These are phyloP conservation scores for Thielaviopsis cerberus DNA, from an alignment of 2,329 filamentous ascomycete genomes.

Conservation along the genomic window DNA sequence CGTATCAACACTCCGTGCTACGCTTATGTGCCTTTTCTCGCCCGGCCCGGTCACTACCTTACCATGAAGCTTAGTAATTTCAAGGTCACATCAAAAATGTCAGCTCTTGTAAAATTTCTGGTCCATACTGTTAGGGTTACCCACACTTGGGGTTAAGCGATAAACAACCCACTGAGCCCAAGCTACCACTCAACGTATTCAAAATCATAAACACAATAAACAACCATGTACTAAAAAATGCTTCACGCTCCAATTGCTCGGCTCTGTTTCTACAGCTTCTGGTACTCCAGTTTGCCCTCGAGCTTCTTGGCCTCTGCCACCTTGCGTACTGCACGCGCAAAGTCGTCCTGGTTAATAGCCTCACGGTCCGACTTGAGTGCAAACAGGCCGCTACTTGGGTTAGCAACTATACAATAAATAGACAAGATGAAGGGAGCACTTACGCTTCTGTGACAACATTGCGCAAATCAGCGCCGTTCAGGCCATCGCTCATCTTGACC, in stretches of 20 bases:
- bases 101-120: no score
- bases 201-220: neutral
- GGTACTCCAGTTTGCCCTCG: slow-evolving; percentile 92
- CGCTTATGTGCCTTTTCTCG: neutral
- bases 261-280: slow-evolving; percentile 62
- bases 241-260: neutral
- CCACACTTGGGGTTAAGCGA: no score
- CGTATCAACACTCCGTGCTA: neutral
- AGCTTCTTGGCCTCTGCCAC: slow-evolving; percentile 95
- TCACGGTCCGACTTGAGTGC: slow-evolving; percentile 98
- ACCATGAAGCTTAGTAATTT: no score
- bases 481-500: slow-evolving; percentile 97
- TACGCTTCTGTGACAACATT: slow-evolving; percentile 98
- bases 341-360: slow-evolving; percentile 91
- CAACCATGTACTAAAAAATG: neutral
- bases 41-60: no score
- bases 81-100: no score
- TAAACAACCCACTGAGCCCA: neutral
- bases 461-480: slow-evolving; percentile 91
- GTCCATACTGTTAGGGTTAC: no score
- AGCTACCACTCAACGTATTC: neutral
- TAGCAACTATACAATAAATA: slow-evolving; percentile 16
- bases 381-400: slow-evolving; percentile 55
- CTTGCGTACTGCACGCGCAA: slow-evolving; percentile 98
- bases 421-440: slow-evolving; percentile 23